phyloP scores from a whole-genome alignment of 2,329 filamentous ascomycete genomes.

The Neofusicoccum kwambonambiense region DNA sequence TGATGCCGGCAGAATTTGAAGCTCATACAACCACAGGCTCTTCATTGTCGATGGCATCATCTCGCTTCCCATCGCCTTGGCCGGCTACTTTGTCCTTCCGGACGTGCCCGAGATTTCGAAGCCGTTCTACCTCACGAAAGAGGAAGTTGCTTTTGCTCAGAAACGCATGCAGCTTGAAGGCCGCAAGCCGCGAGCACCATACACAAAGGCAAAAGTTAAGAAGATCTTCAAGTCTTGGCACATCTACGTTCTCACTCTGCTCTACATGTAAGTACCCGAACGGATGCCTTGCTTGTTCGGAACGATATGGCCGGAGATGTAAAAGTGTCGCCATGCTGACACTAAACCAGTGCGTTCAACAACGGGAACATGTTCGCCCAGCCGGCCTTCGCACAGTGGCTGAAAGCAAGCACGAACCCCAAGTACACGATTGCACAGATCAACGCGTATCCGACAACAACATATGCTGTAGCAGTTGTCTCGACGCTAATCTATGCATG shows the following conservation, averaged over 20 bases:
- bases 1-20: not conserved
- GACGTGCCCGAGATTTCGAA: conserved; percentile 53
- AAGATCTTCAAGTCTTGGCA: conserved; percentile 65
- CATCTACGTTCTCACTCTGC: conserved; percentile 56
- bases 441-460: conserved; percentile 54
- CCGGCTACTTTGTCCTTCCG: conserved; percentile 50
- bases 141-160: conserved; percentile 47
- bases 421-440: conserved; percentile 55
- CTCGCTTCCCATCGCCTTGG: conserved; percentile 51
- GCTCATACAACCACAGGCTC: conserved; percentile 24
- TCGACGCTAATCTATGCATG: conserved; percentile 64
- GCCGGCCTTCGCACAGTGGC: conserved; percentile 55
- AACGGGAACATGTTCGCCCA: conserved; percentile 53
- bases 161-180: conserved; percentile 54
- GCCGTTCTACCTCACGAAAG: conserved; percentile 48
- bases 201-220: conserved; percentile 54
- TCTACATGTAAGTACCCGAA: conserved; percentile 52
- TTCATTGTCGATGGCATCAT: conserved; percentile 57
- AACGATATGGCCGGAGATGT: no score
- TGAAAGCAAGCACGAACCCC: conserved; percentile 36
- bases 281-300: no score
- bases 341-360: conserved; percentile 52
- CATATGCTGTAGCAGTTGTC: conserved; percentile 55
- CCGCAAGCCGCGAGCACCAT: conserved; percentile 44
- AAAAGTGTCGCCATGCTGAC: not conserved